Evolutionary conservation across 2,329 filamentous ascomycete genomes (phyloP).

Genomic region (Colletotrichum noveboracense): DNA sequence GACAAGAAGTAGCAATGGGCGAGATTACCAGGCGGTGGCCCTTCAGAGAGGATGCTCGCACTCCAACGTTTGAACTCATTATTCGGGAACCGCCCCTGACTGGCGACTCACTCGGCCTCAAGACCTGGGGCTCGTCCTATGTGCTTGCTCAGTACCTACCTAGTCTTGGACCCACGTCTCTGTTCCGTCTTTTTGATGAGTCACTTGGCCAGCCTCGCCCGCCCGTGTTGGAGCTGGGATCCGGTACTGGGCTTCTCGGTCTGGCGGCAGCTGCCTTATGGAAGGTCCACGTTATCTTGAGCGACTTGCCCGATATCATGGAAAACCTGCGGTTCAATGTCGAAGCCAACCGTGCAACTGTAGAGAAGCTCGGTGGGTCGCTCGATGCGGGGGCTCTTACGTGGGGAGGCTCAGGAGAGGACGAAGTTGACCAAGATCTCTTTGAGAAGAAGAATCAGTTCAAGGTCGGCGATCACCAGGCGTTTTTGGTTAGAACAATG

Average conservation of each 20-base stretch:
- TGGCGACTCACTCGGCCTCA: conserved; percentile 86
- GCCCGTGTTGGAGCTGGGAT: conserved; percentile 77
- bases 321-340: conserved; percentile 81
- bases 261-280: conserved; percentile 81
- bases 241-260: conserved; percentile 90
- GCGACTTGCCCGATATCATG: conserved; percentile 84
- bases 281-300: conserved; percentile 71
- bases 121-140: conserved; percentile 95
- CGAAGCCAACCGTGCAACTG: conserved; percentile 62
- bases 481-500: background rate
- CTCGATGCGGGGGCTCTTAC: conserved; percentile 72
- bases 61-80: conserved; percentile 62
- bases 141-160: conserved; percentile 78
- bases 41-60: conserved; percentile 39
- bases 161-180: conserved; percentile 45
- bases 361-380: conserved; percentile 60
- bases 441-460: conserved; percentile 57
- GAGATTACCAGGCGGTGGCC: conserved; percentile 62
- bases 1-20: conserved; percentile 52
- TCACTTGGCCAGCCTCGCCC: conserved; percentile 34
- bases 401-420: conserved; percentile 64
- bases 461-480: conserved; percentile 37
- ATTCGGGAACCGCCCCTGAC: conserved; percentile 89
- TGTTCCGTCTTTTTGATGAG: conserved; percentile 51
- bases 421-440: conserved; percentile 47